Evolutionary conservation across 1,284 basidiomycete species (phyloP), one percentile per base, ranked within the genome.

Genomic region (Neonothopanus nambi): DNA sequence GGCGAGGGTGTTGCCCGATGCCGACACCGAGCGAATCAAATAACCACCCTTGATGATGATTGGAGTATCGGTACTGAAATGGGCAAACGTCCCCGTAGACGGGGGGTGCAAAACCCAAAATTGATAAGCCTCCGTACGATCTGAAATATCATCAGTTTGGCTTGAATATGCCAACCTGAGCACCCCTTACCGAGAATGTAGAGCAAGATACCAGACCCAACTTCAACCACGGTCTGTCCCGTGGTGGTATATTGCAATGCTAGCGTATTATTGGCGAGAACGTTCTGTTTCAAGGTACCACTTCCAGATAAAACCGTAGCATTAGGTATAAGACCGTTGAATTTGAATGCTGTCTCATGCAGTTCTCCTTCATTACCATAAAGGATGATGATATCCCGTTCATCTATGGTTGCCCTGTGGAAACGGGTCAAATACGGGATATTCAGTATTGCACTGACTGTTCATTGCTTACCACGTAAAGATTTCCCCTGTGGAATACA

Each of bases 401-500:
- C 66, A 52, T 79, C 78, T 36, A 81, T 74, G 3, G 72, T 75
- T 7, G 71, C 73, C 72, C 78, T 79, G 49, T n/a, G 37, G n/a
- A 17, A 30, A 39, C 54, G 26, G 12, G 18, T 33, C 26, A 12
- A 7, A 17, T 12, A 17, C 17, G 21, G 15, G 20, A n/a, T 9
- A 33, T n/a, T n/a, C n/a, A n/a, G n/a, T n/a, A n/a, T n/a, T n/a
- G n/a, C n/a, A n/a, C 28, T 18, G 9, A 28, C 24, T 7, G 11
- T 35, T 7, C 20, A 18, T 9, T 9, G 53, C 61, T 47, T 56
- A 73, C 78, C 78, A 80, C 11, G 78, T 77, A 58, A 79, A 63
- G 28, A 82, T 73, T 58, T 80, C 77, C 6, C 67, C 76, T 4
- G 77, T 79, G 2, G 78, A 78, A 53, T 80, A 82, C 0, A 80